Evolutionary conservation across 257 asterid genomes (phyloP).

Genomic region (Ligustrum vulgare): DNA sequence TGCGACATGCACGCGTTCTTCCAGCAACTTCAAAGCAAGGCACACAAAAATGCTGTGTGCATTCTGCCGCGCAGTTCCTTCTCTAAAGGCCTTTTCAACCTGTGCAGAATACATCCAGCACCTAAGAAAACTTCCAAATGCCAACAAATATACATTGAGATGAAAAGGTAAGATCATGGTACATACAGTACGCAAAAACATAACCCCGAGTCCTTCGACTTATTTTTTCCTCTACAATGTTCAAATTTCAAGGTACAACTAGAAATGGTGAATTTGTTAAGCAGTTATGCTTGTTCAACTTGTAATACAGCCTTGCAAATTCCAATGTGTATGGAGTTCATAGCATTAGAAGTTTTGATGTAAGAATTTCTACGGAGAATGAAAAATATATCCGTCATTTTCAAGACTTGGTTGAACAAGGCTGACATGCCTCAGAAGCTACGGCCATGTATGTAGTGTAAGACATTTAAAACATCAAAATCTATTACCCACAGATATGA

Average conservation of each 20-base stretch:
- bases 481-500: not conserved
- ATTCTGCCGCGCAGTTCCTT: constrained; percentile 99
- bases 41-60: constrained; percentile 97
- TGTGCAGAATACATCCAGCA: constrained; percentile 44
- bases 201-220: not conserved
- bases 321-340: not conserved
- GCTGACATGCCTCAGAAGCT: not conserved
- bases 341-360: not conserved
- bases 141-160: constrained; percentile 19
- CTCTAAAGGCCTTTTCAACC: constrained; percentile 99
- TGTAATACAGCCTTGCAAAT: not conserved
- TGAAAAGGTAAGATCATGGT: constrained; percentile 1
- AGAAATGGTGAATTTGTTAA: not conserved
- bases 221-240: not conserved
- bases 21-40: constrained; percentile 83
- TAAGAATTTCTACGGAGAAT: not conserved
- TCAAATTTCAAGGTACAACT: not conserved
- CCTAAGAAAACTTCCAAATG: constrained; percentile 26
- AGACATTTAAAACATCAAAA: constrained; percentile 1
- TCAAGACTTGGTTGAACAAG: not conserved
- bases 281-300: not conserved
- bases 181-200: not conserved
- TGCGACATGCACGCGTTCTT: constrained; percentile 85
- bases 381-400: not conserved
- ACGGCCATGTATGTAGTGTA: not conserved